Evolutionary conservation across 495 filamentous ascomycete species (phyloP).

Genomic region (Parachaetomium inaequale): DNA sequence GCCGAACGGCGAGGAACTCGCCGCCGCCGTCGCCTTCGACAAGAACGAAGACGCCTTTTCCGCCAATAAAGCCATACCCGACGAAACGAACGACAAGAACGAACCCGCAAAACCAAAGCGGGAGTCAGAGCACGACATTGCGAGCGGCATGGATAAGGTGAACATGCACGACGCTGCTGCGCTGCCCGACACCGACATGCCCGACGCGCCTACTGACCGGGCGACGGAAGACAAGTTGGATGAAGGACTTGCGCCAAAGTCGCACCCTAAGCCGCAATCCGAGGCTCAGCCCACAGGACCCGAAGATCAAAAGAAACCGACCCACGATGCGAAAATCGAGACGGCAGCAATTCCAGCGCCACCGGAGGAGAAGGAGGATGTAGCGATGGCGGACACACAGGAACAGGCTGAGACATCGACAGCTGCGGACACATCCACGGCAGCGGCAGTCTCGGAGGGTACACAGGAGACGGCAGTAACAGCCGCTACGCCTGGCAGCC

Average conservation of each 20-base stretch:
- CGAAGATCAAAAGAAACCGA: not conserved
- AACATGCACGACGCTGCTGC: slow-evolving; percentile 9
- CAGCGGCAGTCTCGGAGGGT: slow-evolving; percentile 20
- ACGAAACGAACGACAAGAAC: slow-evolving; percentile 9
- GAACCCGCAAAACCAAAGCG: slow-evolving; percentile 10
- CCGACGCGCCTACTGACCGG: slow-evolving; percentile 28
- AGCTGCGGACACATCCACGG: slow-evolving; percentile 1
- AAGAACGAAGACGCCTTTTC: slow-evolving; percentile 29
- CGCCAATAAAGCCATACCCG: slow-evolving; percentile 19
- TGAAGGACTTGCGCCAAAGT: not conserved
- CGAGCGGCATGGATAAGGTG: slow-evolving; percentile 21
- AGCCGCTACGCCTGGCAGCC: slow-evolving; percentile 24
- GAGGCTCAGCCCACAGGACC: not conserved
- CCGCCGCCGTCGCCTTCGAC: not conserved
- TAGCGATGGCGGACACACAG: slow-evolving; percentile 33
- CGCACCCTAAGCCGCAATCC: not conserved
- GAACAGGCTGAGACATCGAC: not conserved
- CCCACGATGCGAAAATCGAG: not conserved
- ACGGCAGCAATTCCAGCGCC: not conserved
- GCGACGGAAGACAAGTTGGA: not conserved
- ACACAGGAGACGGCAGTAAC: slow-evolving; percentile 30
- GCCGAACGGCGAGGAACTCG: not conserved
- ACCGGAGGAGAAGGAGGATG: slow-evolving; percentile 23
- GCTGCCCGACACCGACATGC: slow-evolving; percentile 33
- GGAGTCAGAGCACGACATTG: slow-evolving; percentile 16